Evolutionary conservation across 345 rosid genomes (phyloP), one percentile per base, ranked within the genome.

Genomic region (Populus davidiana): DNA sequence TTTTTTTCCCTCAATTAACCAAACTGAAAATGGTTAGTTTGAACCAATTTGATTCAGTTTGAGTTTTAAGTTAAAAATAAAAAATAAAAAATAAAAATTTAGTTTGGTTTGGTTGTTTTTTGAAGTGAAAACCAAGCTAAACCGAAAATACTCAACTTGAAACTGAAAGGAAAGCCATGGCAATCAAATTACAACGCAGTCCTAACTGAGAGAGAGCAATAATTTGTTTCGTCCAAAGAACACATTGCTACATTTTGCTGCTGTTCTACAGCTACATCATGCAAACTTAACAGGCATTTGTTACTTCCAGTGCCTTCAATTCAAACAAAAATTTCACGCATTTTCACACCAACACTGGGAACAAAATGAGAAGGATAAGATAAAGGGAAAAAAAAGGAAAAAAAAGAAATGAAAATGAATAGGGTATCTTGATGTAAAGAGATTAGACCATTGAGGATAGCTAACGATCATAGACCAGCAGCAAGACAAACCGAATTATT

Each of bases 401-500:
- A 49, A 68, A 66, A 17, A 70, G 54, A 79, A 80, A 56, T 73
- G 39, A 23, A 77, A 67, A 52, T 79, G 75, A 82, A 79, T 77
- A 38, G 66, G 27, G 66, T 74, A 75, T 52, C 66, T 67, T 56
- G 20, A 23, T 27, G 80, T 70, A 79, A 79, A 77, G 85, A 81
- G 69, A 73, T 76, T 63, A 61, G 79, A 73, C 74, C 73, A 75
- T 36, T 25, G 67, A 61, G 62, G 69, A 63, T 36, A n/a, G 74
- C 52, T 36, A 31, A 27, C 63, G 70, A 54, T 67, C 59, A 66
- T 50, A 75, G 13, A 27, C 77, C 66, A 65, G 79, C 73, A 62
- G 84, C 78, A 68, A 47, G 27, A 54, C 75, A 73, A 20, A 31
- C 56, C 47, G n/a, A 83, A 74, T 84, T 86, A 82, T 76, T 84